Evolutionary conservation across 2,329 filamentous ascomycete species (phyloP), one percentile per base, ranked within the genome.

Genomic region (Colletotrichum tropicale): DNA sequence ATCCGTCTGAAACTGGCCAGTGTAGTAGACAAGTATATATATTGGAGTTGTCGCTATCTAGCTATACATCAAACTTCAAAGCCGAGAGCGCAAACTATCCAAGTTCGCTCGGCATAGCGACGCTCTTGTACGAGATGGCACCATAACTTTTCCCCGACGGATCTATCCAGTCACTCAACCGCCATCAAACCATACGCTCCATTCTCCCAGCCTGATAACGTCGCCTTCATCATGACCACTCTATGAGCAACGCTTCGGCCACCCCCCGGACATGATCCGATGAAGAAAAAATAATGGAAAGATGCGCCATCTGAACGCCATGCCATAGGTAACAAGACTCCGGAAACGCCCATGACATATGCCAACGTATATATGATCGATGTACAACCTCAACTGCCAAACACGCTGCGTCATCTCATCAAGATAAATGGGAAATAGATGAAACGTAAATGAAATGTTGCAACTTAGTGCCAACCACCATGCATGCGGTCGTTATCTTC

Each of bases 401-500:
- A 66, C 71, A 38, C 74, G 74, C 74, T 76, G 71, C 71, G 71
- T 76, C 60, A 75, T 43, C 64, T 76, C 74, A 55, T 76, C 52
- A 74, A 34, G 34, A 70, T 30, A 70, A 66, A 66, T 71, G 38
- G 15, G 26, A 58, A 70, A 21, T 32, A 30, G 7, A 71, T 12
- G 58, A 55, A 65, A 43, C 52, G 24, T 36, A 55, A 38, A 38
- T 8, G n/a, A 28, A 43, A 36, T 26, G 6, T 18, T 55, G 24
- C 24, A 8, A 30, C 16, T 48, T 70, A 75, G 60, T 62, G 26
- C 74, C 66, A 76, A 13, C 68, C 69, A 18, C 66, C 66, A 9
- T 71, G 74, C 65, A 76, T 75, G n/a, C 77, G 75, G 18, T 78
- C 77, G 21, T 62, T 77, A 74, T 87, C 86, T 79, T 87, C 86